Evolutionary conservation across 2,329 filamentous ascomycete species (phyloP), one percentile per base, ranked within the genome.

Genomic region (Pestalotiopsis sp.): DNA sequence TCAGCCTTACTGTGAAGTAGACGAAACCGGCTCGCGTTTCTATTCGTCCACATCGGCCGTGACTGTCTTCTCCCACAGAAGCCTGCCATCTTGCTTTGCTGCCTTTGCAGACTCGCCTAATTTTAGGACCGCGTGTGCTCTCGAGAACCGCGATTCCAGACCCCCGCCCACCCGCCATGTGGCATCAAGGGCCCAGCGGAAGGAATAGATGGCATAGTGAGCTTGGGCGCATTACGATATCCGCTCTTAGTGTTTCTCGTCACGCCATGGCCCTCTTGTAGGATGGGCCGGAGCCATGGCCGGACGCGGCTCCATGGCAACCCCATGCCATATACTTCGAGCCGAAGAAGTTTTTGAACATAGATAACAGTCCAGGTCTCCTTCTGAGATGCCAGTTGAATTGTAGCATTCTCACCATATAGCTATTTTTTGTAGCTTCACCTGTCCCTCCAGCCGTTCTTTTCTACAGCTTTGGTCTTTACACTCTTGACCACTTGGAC

Each of bases 1-100:
- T 62, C 59, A 62, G 59, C 59, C 59, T 62, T 62, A 62, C 59
- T 62, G 59, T 62, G 59, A 38, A 62, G 31, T 11, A 27, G 17
- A 14, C 31, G 13, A 62, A n/a, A 13, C 27, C 9, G 23, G 45
- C 45, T 38, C 59, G n/a, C 20, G 59, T 38, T 13, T 36, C 25
- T 27, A 62, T 62, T 36, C 59, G 59, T 62, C 59, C 59, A n/a
- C n/a, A 36, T 27, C 59, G 27, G 17, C 12, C n/a, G 12, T 17
- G 59, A 20, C 31, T 3, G 4, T 41, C 14, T 17, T 20, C 17
- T 13, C 31, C 25, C 27, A 14, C 5, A 62, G 12, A 14, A 2
- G 59, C 5, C 31, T 62, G 13, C 41, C 7, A 17, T 52, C 45
- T 52, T 31, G 36, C 25, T 39, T 5, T 39, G 36, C 25, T 39